Base-by-base conservation (phyloP, 495 filamentous ascomycete genomes). In the Neurospora sp. region DNA sequence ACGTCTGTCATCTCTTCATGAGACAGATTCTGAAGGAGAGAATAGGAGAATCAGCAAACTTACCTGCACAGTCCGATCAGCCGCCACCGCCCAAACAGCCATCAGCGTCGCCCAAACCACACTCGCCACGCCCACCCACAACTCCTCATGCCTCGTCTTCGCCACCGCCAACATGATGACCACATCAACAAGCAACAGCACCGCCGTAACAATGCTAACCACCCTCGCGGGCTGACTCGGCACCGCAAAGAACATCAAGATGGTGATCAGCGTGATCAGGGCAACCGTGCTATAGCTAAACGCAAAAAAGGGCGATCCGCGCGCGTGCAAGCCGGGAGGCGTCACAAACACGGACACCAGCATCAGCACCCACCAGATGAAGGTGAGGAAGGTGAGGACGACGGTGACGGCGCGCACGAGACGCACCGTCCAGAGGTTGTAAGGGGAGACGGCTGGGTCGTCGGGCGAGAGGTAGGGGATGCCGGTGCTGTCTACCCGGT, bases 381-480 rank as follows among this genome's bases (percentile, higher is more conserved):
- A 93, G 77, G 87, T 91, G 76, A 97, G 80, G 72, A 79, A 73
- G 39, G 94, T 84, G 76, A 97, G 91, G 69, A 92, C 70, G 72
- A 95, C 86, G 5, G 92, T 92, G 46, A 94, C 77, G 78, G 87
- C 91, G 75, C 93, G 89, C 16, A 95, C 82, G 40, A 91, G 85
- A 39, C 96, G 90, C 44, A 99, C 91, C 73, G 89, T 91, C 89
- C 92, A 97, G 70, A 98, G 89, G 78, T 99, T 99, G 83, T 97
- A 97, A 0, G 96, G 96, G 2, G 96, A 94, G 39, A 98, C 96
- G 71, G 94, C 94, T 70, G 95, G 96, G 81, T 98, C 95, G 86
- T 97, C 93, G n/a, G 94, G 95, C 74, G 91, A 92, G 53, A 98
- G 83, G 76, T 91, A 95, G 53, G 85, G 87, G 69, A 89, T 85